These are phyloP conservation scores for Calonectria pseudoreteaudii DNA, from an alignment of 2,329 filamentous ascomycete species.

Conservation along the genomic window DNA sequence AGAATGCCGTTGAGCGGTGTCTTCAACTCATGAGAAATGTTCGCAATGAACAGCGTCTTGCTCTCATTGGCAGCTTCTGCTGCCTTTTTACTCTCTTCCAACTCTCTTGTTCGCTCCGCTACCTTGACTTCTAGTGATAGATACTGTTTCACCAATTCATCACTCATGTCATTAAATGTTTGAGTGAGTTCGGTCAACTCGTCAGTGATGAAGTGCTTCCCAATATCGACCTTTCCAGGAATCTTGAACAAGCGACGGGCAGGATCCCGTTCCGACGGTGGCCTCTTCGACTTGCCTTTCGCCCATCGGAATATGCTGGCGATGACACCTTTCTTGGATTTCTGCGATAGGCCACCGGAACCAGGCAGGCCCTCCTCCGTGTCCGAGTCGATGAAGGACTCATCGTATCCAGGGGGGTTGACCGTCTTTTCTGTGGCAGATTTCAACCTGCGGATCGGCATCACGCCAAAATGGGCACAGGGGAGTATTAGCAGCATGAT, in stretches of 20 bases:
- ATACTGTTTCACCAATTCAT: conserved; percentile 90
- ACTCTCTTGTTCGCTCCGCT: conserved; percentile 81
- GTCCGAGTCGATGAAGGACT: conserved; percentile 57
- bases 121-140: conserved; percentile 87
- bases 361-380: conserved; percentile 54
- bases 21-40: conserved; percentile 89
- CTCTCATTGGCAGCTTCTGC: conserved; percentile 96
- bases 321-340: conserved; percentile 58
- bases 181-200: conserved; percentile 85
- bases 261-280: conserved; percentile 50
- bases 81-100: conserved; percentile 90
- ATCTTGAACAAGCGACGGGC: conserved; percentile 79
- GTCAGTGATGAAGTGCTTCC: conserved; percentile 82
- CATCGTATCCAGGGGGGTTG: conserved; percentile 70
- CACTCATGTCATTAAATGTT: conserved; percentile 95
- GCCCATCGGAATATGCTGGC: conserved; percentile 53
- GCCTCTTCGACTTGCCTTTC: conserved; percentile 46
- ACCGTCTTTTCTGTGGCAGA: conserved; percentile 81
- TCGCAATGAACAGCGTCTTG: conserved; percentile 97
- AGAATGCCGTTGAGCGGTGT: conserved; percentile 96
- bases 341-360: conserved; percentile 56
- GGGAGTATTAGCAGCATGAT: conserved; percentile 80
- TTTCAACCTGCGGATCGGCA: conserved; percentile 82
- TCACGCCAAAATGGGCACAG: conserved; percentile 83
- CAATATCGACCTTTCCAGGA: conserved; percentile 82